Percentiles rank a stretch among this genome's conserved stretches.
These are phyloP conservation scores for Xylaria sp. DNA, from an alignment of 495 filamentous ascomycete genomes.

Conservation along the genomic window DNA sequence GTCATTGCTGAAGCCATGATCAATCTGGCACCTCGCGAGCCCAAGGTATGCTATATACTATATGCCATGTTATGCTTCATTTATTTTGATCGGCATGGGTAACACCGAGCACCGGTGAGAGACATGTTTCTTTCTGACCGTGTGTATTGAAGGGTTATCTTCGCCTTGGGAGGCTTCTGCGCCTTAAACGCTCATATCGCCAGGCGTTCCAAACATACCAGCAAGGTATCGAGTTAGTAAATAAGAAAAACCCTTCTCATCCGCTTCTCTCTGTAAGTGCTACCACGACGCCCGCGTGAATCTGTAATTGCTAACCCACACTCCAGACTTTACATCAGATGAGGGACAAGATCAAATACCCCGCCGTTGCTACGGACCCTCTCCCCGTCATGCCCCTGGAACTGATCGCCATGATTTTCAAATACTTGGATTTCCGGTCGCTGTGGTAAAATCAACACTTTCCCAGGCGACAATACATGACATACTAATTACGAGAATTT, in stretches of 20 bases:
- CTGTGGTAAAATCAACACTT: conserved; percentile 53
- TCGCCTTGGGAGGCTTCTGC: conserved; percentile 29
- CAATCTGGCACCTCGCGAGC: conserved; percentile 26
- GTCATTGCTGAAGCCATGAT: conserved; percentile 24
- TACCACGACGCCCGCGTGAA: background rate
- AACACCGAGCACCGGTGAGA: background rate
- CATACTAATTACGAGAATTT: conserved; percentile 1
- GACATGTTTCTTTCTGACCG: conserved; percentile 10
- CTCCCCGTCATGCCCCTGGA: conserved; percentile 58
- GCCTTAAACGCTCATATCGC: conserved; percentile 10
- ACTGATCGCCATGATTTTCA: conserved; percentile 53
- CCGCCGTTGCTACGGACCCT: conserved; percentile 47
- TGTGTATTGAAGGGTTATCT: conserved; percentile 18
- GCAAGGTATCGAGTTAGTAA: conserved; percentile 37
- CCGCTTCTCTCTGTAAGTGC: conserved; percentile 30
- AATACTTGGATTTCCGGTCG: conserved; percentile 55
- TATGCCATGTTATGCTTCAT: no score
- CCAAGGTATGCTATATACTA: conserved; percentile 24
- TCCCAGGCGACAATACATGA: background rate
- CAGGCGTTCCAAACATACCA: conserved; percentile 34
- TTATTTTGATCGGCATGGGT: background rate
- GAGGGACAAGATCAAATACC: conserved; percentile 29
- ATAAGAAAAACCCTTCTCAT: conserved; percentile 33
- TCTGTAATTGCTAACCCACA: conserved; percentile 7
- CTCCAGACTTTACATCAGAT: conserved; percentile 26